phyloP scores from a whole-genome alignment of 768 basidiomycete genomes.

The Pisolithus sp. region DNA sequence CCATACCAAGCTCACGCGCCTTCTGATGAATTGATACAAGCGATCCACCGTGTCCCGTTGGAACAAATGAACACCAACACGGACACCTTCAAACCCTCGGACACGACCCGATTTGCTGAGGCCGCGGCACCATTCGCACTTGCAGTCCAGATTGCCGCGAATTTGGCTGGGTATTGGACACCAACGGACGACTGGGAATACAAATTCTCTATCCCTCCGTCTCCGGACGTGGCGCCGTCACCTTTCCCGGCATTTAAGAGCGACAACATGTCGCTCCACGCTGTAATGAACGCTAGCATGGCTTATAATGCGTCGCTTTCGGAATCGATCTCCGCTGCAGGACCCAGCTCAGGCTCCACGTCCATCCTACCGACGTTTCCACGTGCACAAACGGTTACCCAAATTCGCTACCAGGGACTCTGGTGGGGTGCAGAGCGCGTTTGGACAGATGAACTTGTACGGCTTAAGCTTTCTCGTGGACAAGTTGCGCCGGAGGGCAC shows the following conservation, averaged over 20 bases:
- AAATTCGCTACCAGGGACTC: slow-evolving; percentile 67
- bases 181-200: slow-evolving; percentile 71
- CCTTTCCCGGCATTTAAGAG: slow-evolving; percentile 4
- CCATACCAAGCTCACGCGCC: slow-evolving; percentile 71
- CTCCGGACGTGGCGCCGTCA: slow-evolving; percentile 8
- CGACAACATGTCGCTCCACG: slow-evolving; percentile 30
- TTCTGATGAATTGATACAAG: slow-evolving; percentile 43
- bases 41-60: slow-evolving; percentile 39
- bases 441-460: slow-evolving; percentile 80
- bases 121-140: slow-evolving; percentile 60
- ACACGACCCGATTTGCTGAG: slow-evolving; percentile 34
- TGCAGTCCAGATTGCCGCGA: slow-evolving; percentile 65
- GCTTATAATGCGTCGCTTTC: slow-evolving; percentile 33
- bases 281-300: slow-evolving; percentile 42
- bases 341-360: slow-evolving; percentile 7
- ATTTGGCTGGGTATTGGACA: slow-evolving; percentile 59
- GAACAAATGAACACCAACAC: slow-evolving; percentile 41
- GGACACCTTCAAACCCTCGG: slow-evolving; percentile 45
- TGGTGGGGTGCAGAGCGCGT: slow-evolving; percentile 91
- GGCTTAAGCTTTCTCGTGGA: slow-evolving; percentile 63
- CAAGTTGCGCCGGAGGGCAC: slow-evolving; percentile 64
- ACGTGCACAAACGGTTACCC: slow-evolving; percentile 32
- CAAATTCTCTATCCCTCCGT: slow-evolving; percentile 37
- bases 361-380: slow-evolving; percentile 13
- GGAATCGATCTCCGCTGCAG: slow-evolving; percentile 1